These are phyloP conservation scores for Heliamphora exappendiculata DNA, from an alignment of 148 eudicot genomes.

Conservation along the genomic window DNA sequence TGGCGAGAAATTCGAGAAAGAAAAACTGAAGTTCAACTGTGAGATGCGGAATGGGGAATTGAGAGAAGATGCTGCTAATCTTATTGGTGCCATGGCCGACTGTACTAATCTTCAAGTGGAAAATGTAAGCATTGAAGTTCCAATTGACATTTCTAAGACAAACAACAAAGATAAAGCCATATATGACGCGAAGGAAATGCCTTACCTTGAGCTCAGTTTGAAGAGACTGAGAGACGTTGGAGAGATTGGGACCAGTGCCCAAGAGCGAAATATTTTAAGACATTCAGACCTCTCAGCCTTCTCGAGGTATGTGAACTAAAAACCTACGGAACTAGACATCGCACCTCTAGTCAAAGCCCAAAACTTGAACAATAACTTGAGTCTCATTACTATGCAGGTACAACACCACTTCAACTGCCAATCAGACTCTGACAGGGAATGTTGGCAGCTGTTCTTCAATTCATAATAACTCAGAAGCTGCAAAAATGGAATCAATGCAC, in stretches of 20 bases:
- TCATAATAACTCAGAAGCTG: constrained; percentile 15
- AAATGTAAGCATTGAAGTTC: not conserved
- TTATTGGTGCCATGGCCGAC: not conserved
- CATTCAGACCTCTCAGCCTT: constrained; percentile 23
- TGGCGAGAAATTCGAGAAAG: not conserved
- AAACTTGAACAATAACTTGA: not conserved
- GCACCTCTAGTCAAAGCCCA: not conserved
- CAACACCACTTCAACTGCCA: constrained; percentile 9
- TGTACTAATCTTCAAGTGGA: not conserved
- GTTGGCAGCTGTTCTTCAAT: constrained; percentile 17
- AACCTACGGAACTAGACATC: not conserved
- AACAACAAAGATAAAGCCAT: constrained; percentile 11
- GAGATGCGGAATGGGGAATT: not conserved
- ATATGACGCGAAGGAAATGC: constrained; percentile 5
- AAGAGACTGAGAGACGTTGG: not conserved
- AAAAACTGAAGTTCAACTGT: not conserved
- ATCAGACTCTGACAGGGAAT: constrained; percentile 14
- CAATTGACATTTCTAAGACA: not conserved
- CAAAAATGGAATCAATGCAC: constrained; percentile 8
- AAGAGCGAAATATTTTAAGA: constrained; percentile 13
- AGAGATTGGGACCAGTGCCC: constrained; percentile 7
- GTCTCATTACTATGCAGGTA: constrained; percentile 11
- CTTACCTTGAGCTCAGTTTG: constrained; percentile 19
- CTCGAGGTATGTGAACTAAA: constrained; percentile 14
- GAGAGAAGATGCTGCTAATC: not conserved